Percentiles rank a stretch among this genome's conserved stretches.
Evolutionary conservation across 345 rosid genomes (phyloP).

Genomic region (Brassica napus): Da-Ae NC_063446.1:42137501-42138000

Average conservation of each 20-base stretch:
- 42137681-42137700: conserved; percentile 85
- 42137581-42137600: conserved; percentile 75
- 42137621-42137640: conserved; percentile 49
- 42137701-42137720: conserved; percentile 67
- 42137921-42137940: conserved; percentile 57
- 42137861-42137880: conserved; percentile 81
- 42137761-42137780: conserved; percentile 11
- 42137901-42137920: conserved; percentile 86
- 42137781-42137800: neutral
- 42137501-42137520: conserved; percentile 50
- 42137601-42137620: conserved; percentile 42
- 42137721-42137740: conserved; percentile 68
- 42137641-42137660: conserved; percentile 63
- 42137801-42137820: conserved; percentile 45
- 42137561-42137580: neutral
- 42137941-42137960: conserved; percentile 66
- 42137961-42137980: conserved; percentile 58
- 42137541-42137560: too few species aligned
- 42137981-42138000: conserved; percentile 85
- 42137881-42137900: conserved; percentile 90
- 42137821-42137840: conserved; percentile 58
- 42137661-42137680: conserved; percentile 66
- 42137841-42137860: conserved; percentile 66
- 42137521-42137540: conserved; percentile 14
- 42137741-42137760: neutral